Conservation (phyloP, 176 grass and related monocot genomes). For the Triticum aestivum region IWGSC_CS_RefSeq_v2.1 NC_057802.1:462115614-462116113, state of each 20-base stretch:
- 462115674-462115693: neutral
- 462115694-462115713: neutral
- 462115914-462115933: neutral
- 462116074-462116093: neutral
- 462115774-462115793: slow-evolving; percentile 84
- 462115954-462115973: neutral
- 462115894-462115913: neutral
- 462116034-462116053: neutral
- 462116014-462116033: neutral
- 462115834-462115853: slow-evolving; percentile 73
- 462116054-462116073: neutral
- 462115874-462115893: neutral
- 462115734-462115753: slow-evolving; percentile 45
- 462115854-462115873: neutral
- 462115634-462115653: slow-evolving; percentile 86
- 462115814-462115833: slow-evolving; percentile 88
- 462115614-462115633: slow-evolving; percentile 81
- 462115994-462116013: neutral
- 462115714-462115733: slow-evolving; percentile 26
- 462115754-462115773: slow-evolving; percentile 78
- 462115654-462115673: slow-evolving; percentile 32
- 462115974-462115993: neutral
- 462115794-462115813: slow-evolving; percentile 81
- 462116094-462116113: neutral
- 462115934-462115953: neutral